Evolutionary conservation across 1,284 basidiomycete genomes (phyloP).

Genomic region (Malassezia caprae): DNA sequence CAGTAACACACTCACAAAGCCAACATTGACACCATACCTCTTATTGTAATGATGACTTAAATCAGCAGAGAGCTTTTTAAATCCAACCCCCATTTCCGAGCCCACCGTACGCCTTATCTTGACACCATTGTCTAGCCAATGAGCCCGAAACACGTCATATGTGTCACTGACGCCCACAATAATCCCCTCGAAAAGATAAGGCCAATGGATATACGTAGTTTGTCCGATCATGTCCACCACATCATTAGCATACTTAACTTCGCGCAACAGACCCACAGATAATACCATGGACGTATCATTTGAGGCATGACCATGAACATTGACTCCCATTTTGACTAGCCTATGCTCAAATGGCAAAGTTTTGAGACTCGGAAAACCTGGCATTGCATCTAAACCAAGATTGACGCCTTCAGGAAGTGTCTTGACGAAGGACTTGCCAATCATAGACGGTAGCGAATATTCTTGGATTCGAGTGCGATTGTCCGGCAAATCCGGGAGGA

Average conservation of each 20-base stretch:
- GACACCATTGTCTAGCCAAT: slow-evolving; percentile 53
- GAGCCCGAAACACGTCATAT: slow-evolving; percentile 60
- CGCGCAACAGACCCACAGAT: slow-evolving; percentile 66
- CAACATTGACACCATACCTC: slow-evolving; percentile 73
- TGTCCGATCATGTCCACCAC: slow-evolving; percentile 52
- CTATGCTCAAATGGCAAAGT: slow-evolving; percentile 70
- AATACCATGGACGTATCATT: slow-evolving; percentile 86
- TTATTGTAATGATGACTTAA: slow-evolving; percentile 67
- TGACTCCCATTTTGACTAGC: slow-evolving; percentile 78
- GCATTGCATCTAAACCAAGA: slow-evolving; percentile 73
- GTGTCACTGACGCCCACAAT: slow-evolving; percentile 74
- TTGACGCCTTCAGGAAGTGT: slow-evolving; percentile 81
- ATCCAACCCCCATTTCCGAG: background rate
- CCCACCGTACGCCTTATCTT: background rate
- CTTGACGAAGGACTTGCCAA: slow-evolving; percentile 69
- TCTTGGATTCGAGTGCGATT: slow-evolving; percentile 68
- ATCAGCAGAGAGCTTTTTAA: slow-evolving; percentile 55
- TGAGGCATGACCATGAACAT: slow-evolving; percentile 81
- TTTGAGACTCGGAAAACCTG: slow-evolving; percentile 89
- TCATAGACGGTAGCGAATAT: slow-evolving; percentile 70
- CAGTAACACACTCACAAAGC: slow-evolving; percentile 54
- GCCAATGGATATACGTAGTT: slow-evolving; percentile 72
- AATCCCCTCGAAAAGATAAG: slow-evolving; percentile 82
- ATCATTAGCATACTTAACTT: slow-evolving; percentile 56
- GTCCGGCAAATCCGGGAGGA: slow-evolving; percentile 81